Evolutionary conservation across 768 basidiomycete genomes (phyloP).

Genomic region (Panellus pusillus): DNA sequence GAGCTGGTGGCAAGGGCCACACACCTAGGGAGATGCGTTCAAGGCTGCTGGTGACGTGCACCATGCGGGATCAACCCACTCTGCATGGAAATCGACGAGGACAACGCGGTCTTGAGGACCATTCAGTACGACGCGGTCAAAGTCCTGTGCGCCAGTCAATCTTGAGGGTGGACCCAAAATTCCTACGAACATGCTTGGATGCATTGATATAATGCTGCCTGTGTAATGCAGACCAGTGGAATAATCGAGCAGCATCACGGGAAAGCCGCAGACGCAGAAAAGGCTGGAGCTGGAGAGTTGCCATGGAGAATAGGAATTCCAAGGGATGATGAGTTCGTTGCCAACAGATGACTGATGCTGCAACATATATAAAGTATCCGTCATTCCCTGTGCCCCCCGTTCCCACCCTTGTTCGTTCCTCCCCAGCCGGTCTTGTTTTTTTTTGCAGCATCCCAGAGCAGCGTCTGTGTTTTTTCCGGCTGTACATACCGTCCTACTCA

Average conservation of each 20-base stretch:
- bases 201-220: constrained; percentile 46
- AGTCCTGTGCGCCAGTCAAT: constrained; percentile 4
- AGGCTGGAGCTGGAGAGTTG: constrained; percentile 2
- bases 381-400: neutral
- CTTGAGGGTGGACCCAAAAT: neutral
- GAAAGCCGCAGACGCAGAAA: neutral
- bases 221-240: constrained; percentile 45
- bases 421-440: constrained; percentile 33
- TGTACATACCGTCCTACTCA: neutral
- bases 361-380: neutral
- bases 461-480: constrained; percentile 32
- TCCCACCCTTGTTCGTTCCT: constrained; percentile 23
- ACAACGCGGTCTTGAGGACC: constrained; percentile 51
- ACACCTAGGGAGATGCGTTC: constrained; percentile 51
- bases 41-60: neutral
- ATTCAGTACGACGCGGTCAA: constrained; percentile 15
- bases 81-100: constrained; percentile 79
- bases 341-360: too few species aligned
- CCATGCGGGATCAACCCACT: constrained; percentile 47
- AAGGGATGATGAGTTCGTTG: constrained; percentile 4
- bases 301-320: neutral
- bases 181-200: constrained; percentile 41
- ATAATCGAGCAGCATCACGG: constrained; percentile 12
- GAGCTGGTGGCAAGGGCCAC: constrained; percentile 70
- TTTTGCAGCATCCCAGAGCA: constrained; percentile 45